A percentile compares a stretch with the other conserved stretches of the same genome.
phyloP scores from a whole-genome alignment of 2,329 filamentous ascomycete genomes.

The Botrytis sinoallii region DNA sequence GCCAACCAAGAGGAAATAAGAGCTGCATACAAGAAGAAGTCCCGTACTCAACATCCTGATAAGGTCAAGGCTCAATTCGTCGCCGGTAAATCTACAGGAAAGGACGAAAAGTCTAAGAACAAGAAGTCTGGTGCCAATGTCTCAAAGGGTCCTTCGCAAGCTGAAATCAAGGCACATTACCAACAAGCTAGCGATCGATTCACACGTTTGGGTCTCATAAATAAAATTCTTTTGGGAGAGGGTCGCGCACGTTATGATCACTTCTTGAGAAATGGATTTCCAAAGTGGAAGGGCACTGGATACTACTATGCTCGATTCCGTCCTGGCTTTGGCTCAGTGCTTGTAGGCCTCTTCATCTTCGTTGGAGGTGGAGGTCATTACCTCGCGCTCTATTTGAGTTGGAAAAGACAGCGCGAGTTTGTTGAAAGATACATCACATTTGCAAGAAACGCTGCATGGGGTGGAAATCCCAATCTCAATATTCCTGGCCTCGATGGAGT shows the following conservation, averaged over 20 bases:
- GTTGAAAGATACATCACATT: slow-evolving; percentile 88
- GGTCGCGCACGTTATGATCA: slow-evolving; percentile 88
- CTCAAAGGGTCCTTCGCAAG: slow-evolving; percentile 66
- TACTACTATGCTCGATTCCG: slow-evolving; percentile 97
- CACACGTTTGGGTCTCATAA: slow-evolving; percentile 78
- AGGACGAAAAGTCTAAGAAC: slow-evolving; percentile 44
- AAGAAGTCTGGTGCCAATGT: slow-evolving; percentile 62
- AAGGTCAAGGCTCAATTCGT: slow-evolving; percentile 86
- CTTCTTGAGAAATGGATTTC: slow-evolving; percentile 90
- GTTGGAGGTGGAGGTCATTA: slow-evolving; percentile 87
- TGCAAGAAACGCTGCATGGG: slow-evolving; percentile 85
- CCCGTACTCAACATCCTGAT: slow-evolving; percentile 83
- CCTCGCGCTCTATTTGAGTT: slow-evolving; percentile 76
- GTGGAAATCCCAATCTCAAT: slow-evolving; percentile 61
- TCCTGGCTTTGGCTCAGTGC: slow-evolving; percentile 81
- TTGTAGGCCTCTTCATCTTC: slow-evolving; percentile 76
- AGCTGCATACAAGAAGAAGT: slow-evolving; percentile 90
- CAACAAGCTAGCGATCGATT: slow-evolving; percentile 82
- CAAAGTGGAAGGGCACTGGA: slow-evolving; percentile 92
- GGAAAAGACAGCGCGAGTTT: slow-evolving; percentile 87
- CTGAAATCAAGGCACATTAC: slow-evolving; percentile 73
- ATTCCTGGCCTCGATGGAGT: slow-evolving; percentile 64
- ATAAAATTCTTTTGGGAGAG: slow-evolving; percentile 78
- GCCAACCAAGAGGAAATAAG: slow-evolving; percentile 85
- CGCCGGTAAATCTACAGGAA: slow-evolving; percentile 58